Evolutionary conservation across 495 filamentous ascomycete species (phyloP).

Genomic region (Thermothielavioides terrestris): DNA sequence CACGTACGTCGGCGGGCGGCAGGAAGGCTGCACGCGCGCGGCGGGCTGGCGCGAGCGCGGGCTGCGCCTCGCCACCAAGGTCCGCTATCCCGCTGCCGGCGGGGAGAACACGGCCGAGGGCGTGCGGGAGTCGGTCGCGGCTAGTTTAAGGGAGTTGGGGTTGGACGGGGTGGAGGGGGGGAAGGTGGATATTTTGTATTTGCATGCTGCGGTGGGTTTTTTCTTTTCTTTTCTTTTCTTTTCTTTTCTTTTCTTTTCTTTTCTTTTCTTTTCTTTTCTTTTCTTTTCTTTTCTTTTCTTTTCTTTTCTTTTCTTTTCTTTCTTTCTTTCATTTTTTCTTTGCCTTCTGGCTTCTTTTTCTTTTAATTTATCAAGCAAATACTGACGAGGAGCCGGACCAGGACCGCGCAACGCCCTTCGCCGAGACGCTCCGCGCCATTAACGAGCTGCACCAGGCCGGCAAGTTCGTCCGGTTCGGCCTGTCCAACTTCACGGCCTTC

Average conservation of each 20-base stretch:
- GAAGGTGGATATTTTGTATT: constrained; percentile 83
- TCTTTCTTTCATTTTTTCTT: no score
- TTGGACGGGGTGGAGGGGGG: constrained; percentile 70
- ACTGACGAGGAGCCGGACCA: background rate
- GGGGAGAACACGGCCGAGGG: constrained; percentile 53
- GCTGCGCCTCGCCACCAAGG: constrained; percentile 77
- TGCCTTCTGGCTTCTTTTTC: no score
- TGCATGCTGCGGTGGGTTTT: constrained; percentile 57
- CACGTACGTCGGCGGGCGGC: constrained; percentile 60
- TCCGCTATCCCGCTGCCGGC: constrained; percentile 52
- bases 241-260: no score
- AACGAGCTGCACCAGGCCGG: constrained; percentile 79
- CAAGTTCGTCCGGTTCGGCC: constrained; percentile 73
- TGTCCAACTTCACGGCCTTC: constrained; percentile 81
- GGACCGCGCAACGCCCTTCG: constrained; percentile 69
- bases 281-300: no score
- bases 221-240: no score
- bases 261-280: no score
- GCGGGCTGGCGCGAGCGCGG: constrained; percentile 76
- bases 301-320: no score
- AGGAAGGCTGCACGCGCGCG: constrained; percentile 73
- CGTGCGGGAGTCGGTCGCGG: constrained; percentile 53
- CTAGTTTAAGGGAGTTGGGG: constrained; percentile 60
- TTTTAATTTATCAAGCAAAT: no score
- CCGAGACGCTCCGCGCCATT: constrained; percentile 66